Conservation (phyloP, 495 filamentous ascomycete species). For the Daldinia caldariorum region DNA sequence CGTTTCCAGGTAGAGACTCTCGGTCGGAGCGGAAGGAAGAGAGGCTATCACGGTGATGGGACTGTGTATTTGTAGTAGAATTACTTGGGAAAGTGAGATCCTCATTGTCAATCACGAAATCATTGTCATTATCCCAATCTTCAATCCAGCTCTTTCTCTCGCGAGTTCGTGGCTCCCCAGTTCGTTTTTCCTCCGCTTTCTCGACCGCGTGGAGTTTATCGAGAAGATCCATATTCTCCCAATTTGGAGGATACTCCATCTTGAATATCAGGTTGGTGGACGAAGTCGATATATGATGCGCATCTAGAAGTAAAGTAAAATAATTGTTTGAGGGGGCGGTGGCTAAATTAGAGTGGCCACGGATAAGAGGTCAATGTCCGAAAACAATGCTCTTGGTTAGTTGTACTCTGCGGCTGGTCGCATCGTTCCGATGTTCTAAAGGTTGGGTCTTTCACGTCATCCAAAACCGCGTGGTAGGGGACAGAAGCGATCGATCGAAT, state of each 20-base stretch:
- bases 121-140: slow-evolving; percentile 88
- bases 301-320: neutral
- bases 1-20: slow-evolving; percentile 77
- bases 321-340: neutral
- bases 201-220: neutral
- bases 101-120: slow-evolving; percentile 74
- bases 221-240: slow-evolving; percentile 13
- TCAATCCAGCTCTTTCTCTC: slow-evolving; percentile 60
- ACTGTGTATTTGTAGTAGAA: slow-evolving; percentile 62
- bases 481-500: slow-evolving; percentile 12
- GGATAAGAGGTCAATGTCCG: slow-evolving; percentile 32
- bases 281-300: neutral
- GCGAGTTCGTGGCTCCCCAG: slow-evolving; percentile 61
- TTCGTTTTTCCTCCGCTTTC: slow-evolving; percentile 4
- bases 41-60: slow-evolving; percentile 75
- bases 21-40: slow-evolving; percentile 82
- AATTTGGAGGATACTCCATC: slow-evolving; percentile 3
- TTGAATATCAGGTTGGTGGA: neutral
- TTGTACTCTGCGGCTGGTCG: slow-evolving; percentile 28
- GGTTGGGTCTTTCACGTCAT: slow-evolving; percentile 24
- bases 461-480: slow-evolving; percentile 13
- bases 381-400: slow-evolving; percentile 37
- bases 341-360: slow-evolving; percentile 3
- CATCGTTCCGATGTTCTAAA: slow-evolving; percentile 23
- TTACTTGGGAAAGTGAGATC: slow-evolving; percentile 73